Evolutionary conservation across 176 grass and related monocot species (phyloP), one percentile per base, ranked within the genome.

Genomic region (Chloris gayana): DNA sequence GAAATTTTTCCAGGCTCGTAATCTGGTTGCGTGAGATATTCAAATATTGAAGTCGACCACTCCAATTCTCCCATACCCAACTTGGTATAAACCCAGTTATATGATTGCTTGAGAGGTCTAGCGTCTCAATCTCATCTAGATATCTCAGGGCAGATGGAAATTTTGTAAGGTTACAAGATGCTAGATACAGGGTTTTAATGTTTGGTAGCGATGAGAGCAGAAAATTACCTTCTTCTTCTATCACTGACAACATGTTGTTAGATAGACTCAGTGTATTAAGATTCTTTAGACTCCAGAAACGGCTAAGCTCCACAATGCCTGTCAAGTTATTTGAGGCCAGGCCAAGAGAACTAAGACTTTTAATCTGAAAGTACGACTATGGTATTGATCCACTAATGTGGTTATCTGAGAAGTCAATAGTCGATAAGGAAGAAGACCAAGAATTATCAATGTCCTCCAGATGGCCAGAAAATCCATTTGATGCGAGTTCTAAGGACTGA

Each of bases 111-210:
- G 78, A 90, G 4, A 89, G 71, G 39, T 82, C 32, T 6, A 89
- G 13, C 2, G 0, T 0, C 0, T 0, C 1, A 41, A 89, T 1
- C 0, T 12, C 0, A 30, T 51, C 5, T 8, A 27, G 22, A 67
- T 69, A 62, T 59, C 21, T 85, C 22, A 90, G 53, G 8, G 19
- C 1, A 12, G 0, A 0, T 31, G 79, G 72, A 67, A 78, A 19
- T 42, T 62, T 67, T 50, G 34, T 73, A n/a, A 90, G 77, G 70
- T 89, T 81, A 42, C 87, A 89, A 34, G 64, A 74, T 50, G 13
- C 56, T 26, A 82, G 21, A 1, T 5, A 9, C 2, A 80, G 3
- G 6, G 14, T 0, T 0, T 10, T 9, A 13, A 83, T 38, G 24
- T 30, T 7, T 5, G 26, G 86, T 0, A 41, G 49, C 7, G 14